Conservation (phyloP, 2,329 filamentous ascomycete species). For the Sclerotinia minor region DNA sequence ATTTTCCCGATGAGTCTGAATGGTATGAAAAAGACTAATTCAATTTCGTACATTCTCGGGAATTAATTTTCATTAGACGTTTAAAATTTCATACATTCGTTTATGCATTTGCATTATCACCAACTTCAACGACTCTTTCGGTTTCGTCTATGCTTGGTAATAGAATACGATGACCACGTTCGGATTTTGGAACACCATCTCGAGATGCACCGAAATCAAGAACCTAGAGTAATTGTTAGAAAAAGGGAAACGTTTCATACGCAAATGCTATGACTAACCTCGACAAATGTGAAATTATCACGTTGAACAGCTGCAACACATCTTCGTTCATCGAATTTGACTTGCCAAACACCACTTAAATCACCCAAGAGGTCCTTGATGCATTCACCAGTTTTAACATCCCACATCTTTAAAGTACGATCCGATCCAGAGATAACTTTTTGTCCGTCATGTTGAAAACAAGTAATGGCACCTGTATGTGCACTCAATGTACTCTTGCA, state of each 20-base stretch:
- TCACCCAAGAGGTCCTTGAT: constrained; percentile 91
- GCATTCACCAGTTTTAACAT: constrained; percentile 87
- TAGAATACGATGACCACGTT: constrained; percentile 78
- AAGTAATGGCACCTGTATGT: constrained; percentile 96
- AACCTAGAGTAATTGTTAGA: constrained; percentile 61
- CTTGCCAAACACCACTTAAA: constrained; percentile 97
- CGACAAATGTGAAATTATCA: constrained; percentile 89
- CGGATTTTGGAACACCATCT: constrained; percentile 75
- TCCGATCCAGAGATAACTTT: constrained; percentile 98
- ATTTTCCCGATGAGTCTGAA: background rate
- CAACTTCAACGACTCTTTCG: constrained; percentile 19
- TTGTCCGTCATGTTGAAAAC: constrained; percentile 94
- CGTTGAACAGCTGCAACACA: constrained; percentile 97
- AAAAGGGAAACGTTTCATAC: background rate
- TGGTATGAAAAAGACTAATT: background rate
- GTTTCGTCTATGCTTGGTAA: constrained; percentile 32
- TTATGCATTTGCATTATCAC: constrained; percentile 13
- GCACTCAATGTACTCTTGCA: constrained; percentile 89
- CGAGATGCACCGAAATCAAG: constrained; percentile 94
- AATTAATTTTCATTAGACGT: constrained; percentile 21
- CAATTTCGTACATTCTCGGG: constrained; percentile 8
- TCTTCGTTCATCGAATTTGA: constrained; percentile 92
- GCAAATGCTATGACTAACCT: constrained; percentile 60
- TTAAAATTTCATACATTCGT: constrained; percentile 20
- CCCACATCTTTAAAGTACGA: constrained; percentile 98